phyloP scores from a whole-genome alignment of 495 filamentous ascomycete genomes.

The Stereocaulon alpinum region DNA sequence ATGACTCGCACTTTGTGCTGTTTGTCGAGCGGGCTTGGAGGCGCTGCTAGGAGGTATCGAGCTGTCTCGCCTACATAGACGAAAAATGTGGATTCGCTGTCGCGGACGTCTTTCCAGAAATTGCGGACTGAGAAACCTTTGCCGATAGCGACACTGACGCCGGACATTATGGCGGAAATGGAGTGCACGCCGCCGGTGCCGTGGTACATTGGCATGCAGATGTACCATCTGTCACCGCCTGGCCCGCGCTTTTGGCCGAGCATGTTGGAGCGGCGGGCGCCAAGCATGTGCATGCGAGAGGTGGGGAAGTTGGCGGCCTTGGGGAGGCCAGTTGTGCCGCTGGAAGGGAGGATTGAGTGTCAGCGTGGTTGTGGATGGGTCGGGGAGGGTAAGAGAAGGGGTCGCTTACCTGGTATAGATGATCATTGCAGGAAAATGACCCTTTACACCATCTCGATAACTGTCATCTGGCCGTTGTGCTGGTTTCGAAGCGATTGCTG shows the following conservation, averaged over 20 bases:
- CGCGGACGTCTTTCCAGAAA: conserved; percentile 69
- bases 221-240: conserved; percentile 54
- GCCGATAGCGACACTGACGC: conserved; percentile 55
- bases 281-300: conserved; percentile 26
- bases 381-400: not conserved
- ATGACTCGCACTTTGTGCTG: conserved; percentile 56
- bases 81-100: conserved; percentile 57
- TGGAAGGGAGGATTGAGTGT: conserved; percentile 9
- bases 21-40: conserved; percentile 51
- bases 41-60: conserved; percentile 62
- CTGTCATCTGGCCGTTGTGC: conserved; percentile 40
- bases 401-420: conserved; percentile 51
- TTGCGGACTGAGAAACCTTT: conserved; percentile 57
- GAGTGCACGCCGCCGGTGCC: conserved; percentile 55
- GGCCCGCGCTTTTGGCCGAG: conserved; percentile 28
- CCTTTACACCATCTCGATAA: conserved; percentile 36
- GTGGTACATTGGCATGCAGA: conserved; percentile 76
- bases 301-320: conserved; percentile 50
- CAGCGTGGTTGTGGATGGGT: not conserved
- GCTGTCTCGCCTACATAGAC: conserved; percentile 79
- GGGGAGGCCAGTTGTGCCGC: conserved; percentile 56
- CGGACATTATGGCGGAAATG: conserved; percentile 44
- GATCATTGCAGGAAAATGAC: conserved; percentile 44
- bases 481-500: conserved; percentile 38
- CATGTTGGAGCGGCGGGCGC: conserved; percentile 22